Percentiles rank a stretch among this genome's conserved stretches.
Evolutionary conservation across 441 rosid genomes (phyloP).

Genomic region (Gossypium trilobum): DNA sequence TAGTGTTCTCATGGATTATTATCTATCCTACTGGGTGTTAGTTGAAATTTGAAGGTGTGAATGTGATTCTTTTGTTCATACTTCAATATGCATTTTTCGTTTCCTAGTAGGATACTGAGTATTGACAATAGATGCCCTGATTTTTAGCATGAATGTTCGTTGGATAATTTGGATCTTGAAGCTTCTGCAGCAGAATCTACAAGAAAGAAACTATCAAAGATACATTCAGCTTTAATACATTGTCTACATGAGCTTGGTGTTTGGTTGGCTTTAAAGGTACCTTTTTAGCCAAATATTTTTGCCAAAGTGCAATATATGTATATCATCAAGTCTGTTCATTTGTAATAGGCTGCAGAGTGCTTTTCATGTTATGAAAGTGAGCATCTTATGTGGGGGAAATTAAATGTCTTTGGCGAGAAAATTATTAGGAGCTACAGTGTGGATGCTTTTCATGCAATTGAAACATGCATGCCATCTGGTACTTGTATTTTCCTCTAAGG

Average conservation of each 20-base stretch:
- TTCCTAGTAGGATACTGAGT: conserved; percentile 1
- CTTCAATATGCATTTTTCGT: not conserved
- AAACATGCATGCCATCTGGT: conserved; percentile 46
- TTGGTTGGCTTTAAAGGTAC: conserved; percentile 75
- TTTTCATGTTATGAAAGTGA: conserved; percentile 42
- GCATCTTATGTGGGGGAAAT: conserved; percentile 32
- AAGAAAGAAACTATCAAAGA: conserved; percentile 35
- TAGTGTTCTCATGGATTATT: not conserved
- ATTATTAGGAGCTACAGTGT: conserved; percentile 40
- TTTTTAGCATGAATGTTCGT: conserved; percentile 42
- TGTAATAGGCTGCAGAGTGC: conserved; percentile 61
- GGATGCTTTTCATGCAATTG: conserved; percentile 39
- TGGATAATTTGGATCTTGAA: conserved; percentile 36
- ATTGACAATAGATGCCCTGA: conserved; percentile 13
- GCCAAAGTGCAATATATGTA: conserved; percentile 3
- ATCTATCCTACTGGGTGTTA: not conserved
- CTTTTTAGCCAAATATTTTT: not conserved
- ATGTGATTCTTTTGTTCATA: not conserved
- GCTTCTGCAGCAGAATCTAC: conserved; percentile 26
- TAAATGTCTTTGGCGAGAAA: conserved; percentile 31
- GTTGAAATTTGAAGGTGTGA: not conserved
- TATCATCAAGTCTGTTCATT: not conserved
- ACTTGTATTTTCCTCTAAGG: conserved; percentile 12
- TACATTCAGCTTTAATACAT: conserved; percentile 34
- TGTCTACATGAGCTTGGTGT: conserved; percentile 71